Evolutionary conservation across 805 yeast species (phyloP).

Genomic region (Starmera quercuum): DNA sequence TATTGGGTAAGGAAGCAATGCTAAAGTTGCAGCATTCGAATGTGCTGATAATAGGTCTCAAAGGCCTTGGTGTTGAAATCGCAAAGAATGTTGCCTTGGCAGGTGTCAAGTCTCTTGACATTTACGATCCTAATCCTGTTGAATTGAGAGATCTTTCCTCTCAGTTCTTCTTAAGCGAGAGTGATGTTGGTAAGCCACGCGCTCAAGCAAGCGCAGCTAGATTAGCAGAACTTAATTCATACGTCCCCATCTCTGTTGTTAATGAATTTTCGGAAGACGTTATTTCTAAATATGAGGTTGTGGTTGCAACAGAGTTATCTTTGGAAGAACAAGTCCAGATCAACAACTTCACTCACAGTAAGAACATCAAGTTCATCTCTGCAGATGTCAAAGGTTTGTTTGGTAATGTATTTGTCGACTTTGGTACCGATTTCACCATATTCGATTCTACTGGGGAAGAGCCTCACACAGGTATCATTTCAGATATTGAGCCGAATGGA

Average conservation of each 20-base stretch:
- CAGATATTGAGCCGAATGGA: slow-evolving; percentile 82
- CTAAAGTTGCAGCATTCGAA: slow-evolving; percentile 89
- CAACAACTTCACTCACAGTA: slow-evolving; percentile 65
- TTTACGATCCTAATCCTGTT: slow-evolving; percentile 75
- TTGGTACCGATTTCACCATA: slow-evolving; percentile 75
- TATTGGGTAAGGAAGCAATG: slow-evolving; percentile 97
- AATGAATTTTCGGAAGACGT: slow-evolving; percentile 44
- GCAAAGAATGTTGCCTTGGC: slow-evolving; percentile 96
- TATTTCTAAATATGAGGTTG: slow-evolving; percentile 60
- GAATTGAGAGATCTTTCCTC: slow-evolving; percentile 70
- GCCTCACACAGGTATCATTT: slow-evolving; percentile 77
- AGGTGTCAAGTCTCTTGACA: slow-evolving; percentile 86
- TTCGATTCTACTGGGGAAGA: slow-evolving; percentile 91
- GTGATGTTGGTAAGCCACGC: slow-evolving; percentile 72
- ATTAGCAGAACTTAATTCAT: slow-evolving; percentile 77
- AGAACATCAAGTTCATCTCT: slow-evolving; percentile 70
- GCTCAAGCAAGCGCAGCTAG: slow-evolving; percentile 63
- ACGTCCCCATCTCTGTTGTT: slow-evolving; percentile 77
- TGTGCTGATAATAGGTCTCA: slow-evolving; percentile 84
- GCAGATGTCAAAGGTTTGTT: slow-evolving; percentile 84
- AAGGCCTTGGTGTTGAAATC: slow-evolving; percentile 91
- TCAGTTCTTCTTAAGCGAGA: slow-evolving; percentile 72
- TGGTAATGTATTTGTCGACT: slow-evolving; percentile 84
- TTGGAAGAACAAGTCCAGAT: slow-evolving; percentile 70
- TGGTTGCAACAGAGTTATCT: slow-evolving; percentile 73